Percentiles rank a stretch among this genome's conserved stretches.
These are phyloP conservation scores for Boletellus sp. DNA, from an alignment of 768 basidiomycete species.

Conservation along the genomic window DNA sequence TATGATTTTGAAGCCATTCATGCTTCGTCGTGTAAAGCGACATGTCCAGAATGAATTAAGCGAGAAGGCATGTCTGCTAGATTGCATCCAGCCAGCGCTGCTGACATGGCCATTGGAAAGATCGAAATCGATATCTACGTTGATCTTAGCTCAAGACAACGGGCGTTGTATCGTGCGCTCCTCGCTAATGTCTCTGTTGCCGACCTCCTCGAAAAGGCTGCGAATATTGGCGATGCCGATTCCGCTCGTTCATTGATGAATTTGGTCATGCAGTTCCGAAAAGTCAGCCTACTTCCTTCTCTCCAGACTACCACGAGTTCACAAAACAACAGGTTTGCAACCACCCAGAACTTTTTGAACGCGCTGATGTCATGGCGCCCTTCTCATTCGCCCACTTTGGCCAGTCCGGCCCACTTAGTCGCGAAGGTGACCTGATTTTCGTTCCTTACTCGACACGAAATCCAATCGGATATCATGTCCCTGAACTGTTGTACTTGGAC, in stretches of 20 bases:
- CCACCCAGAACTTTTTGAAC: slow-evolving; percentile 96
- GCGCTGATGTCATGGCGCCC: slow-evolving; percentile 92
- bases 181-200: slow-evolving; percentile 92
- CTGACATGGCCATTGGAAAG: slow-evolving; percentile 75
- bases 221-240: slow-evolving; percentile 85
- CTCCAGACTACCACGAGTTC: slow-evolving; percentile 2
- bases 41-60: slow-evolving; percentile 99
- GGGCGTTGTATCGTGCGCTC: slow-evolving; percentile 83
- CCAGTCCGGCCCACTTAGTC: slow-evolving; percentile 72
- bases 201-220: slow-evolving; percentile 90
- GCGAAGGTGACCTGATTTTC: slow-evolving; percentile 83
- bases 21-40: slow-evolving; percentile 94
- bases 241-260: slow-evolving; percentile 97
- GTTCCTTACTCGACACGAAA: slow-evolving; percentile 85
- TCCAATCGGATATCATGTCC: slow-evolving; percentile 77
- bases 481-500: slow-evolving; percentile 72
- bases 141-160: slow-evolving; percentile 90
- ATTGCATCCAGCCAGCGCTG: slow-evolving; percentile 62
- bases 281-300: slow-evolving; percentile 46
- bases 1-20: slow-evolving; percentile 99
- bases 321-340: slow-evolving; percentile 74
- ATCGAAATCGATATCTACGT: slow-evolving; percentile 96
- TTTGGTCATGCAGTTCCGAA: slow-evolving; percentile 99
- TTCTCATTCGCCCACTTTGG: slow-evolving; percentile 86
- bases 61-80: slow-evolving; percentile 69